Evolutionary conservation across 176 grass and related monocot genomes (phyloP), one percentile per base, ranked within the genome.

Genomic region (Lolium perenne): DNA sequence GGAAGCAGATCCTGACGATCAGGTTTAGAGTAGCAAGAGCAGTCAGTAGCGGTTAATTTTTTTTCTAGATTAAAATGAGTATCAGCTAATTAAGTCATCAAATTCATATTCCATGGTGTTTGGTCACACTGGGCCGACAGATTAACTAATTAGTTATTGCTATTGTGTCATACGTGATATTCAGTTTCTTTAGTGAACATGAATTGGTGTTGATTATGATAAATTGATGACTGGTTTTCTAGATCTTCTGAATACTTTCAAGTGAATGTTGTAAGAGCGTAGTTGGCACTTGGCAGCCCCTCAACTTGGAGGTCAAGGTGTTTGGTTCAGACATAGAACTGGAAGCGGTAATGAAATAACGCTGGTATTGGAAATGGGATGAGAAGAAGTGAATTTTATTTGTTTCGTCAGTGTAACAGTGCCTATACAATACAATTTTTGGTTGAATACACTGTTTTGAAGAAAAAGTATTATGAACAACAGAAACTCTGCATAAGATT

Each of bases 191-290:
- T n/a, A 13, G 4, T 5, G 10, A n/a, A 72, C 69, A 72, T 72
- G 38, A 46, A 6, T 22, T 13, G 40, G 4, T 71, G 40, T 72
- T 72, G 5, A 6, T 46, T 53, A 53, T 17, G 21, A 75, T 29
- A 8, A 75, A 29, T 2, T 14, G 23, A 25, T 64, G 61, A 74
- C 12, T 15, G n/a, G 71, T 22, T 73, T 73, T 8, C 58, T 41
- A 23, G 6, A 73, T 73, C n/a, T 73, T 73, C 2, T 71, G 43
- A 47, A 47, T 72, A 13, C 41, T 73, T 48, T 73, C n/a, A 74
- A 74, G 46, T 50, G 25, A 32, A 65, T 38, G 26, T 18, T 68
- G 7, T 68, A 38, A 38, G 13, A 38, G 5, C 0, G 5, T 65
- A 65, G 25, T 43, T 43, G 41, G 7, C 7, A 43, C 41, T 25